phyloP scores from a whole-genome alignment of 495 filamentous ascomycete genomes.

The Clavariopsis aquatica region DNA sequence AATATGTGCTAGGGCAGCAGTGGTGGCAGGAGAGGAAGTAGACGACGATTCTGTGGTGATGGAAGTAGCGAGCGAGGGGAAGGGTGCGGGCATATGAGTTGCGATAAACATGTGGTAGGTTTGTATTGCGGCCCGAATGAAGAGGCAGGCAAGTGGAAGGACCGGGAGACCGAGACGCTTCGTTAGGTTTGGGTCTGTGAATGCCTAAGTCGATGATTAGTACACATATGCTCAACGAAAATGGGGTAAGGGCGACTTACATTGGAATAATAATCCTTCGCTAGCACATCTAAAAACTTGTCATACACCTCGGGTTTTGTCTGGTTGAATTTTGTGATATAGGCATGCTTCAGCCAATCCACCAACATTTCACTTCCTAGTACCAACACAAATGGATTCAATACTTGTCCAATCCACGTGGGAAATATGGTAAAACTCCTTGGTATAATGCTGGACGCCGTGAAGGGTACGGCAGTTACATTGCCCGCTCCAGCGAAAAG shows the following conservation, averaged over 20 bases:
- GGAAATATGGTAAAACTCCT: constrained; percentile 87
- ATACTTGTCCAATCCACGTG: constrained; percentile 80
- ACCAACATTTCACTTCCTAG: constrained; percentile 95
- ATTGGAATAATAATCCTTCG: constrained; percentile 97
- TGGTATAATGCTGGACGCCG: constrained; percentile 68
- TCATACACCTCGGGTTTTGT: constrained; percentile 85
- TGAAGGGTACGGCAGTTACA: constrained; percentile 50
- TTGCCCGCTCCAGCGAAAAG: constrained; percentile 44
- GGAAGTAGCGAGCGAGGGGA: constrained; percentile 68
- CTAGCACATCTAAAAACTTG: constrained; percentile 85
- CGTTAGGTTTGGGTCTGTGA: constrained; percentile 83
- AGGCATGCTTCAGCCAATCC: constrained; percentile 96
- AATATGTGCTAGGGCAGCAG: constrained; percentile 70
- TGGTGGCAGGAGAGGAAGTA: constrained; percentile 64
- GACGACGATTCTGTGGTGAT: constrained; percentile 57
- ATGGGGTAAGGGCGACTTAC: constrained; percentile 43
- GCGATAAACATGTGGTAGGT: constrained; percentile 99
- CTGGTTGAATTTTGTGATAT: constrained; percentile 98
- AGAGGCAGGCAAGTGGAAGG: constrained; percentile 88
- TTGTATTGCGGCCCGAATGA: constrained; percentile 90
- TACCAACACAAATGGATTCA: constrained; percentile 89
- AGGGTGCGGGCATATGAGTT: constrained; percentile 72
- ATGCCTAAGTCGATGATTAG: constrained; percentile 60
- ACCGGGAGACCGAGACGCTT: constrained; percentile 89
- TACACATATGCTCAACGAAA: neutral